Evolutionary conservation across 163 green algal species (phyloP).

Genomic region (Volvox carteri): DNA sequence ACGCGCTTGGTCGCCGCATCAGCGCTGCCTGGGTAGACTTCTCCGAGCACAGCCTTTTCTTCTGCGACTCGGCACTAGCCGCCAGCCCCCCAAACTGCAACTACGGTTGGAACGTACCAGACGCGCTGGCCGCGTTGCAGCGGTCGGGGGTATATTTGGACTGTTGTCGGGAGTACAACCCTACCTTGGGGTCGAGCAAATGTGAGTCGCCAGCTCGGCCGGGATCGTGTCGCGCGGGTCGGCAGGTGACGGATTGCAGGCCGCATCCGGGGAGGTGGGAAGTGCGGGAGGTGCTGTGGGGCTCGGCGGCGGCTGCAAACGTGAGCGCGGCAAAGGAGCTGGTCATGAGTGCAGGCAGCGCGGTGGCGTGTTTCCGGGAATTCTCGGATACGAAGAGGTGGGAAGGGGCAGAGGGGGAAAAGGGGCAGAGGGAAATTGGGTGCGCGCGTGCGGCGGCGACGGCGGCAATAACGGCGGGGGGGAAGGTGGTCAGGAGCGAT

Average conservation of each 20-base stretch:
- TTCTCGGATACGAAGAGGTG: slow-evolving; percentile 33
- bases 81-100: neutral
- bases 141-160: neutral
- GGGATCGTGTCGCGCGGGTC: neutral
- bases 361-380: slow-evolving; percentile 37
- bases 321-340: slow-evolving; percentile 15
- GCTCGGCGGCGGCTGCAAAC: neutral
- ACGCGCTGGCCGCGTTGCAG: neutral
- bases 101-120: neutral
- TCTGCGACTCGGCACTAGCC: neutral
- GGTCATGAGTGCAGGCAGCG: slow-evolving; percentile 4
- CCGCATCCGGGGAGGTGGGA: neutral
- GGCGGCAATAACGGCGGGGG: too few species aligned
- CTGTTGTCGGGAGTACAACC: neutral
- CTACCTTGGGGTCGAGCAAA: neutral
- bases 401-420: too few species aligned
- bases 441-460: too few species aligned
- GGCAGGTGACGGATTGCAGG: neutral
- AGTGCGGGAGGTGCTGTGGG: neutral
- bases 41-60: slow-evolving; percentile 10
- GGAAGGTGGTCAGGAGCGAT: too few species aligned
- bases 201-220: slow-evolving; percentile 5
- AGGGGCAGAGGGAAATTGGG: too few species aligned
- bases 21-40: neutral
- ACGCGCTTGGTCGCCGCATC: neutral